Evolutionary conservation across 2,329 filamentous ascomycete species (phyloP).

Genomic region (Apiospora pterosperma): DNA sequence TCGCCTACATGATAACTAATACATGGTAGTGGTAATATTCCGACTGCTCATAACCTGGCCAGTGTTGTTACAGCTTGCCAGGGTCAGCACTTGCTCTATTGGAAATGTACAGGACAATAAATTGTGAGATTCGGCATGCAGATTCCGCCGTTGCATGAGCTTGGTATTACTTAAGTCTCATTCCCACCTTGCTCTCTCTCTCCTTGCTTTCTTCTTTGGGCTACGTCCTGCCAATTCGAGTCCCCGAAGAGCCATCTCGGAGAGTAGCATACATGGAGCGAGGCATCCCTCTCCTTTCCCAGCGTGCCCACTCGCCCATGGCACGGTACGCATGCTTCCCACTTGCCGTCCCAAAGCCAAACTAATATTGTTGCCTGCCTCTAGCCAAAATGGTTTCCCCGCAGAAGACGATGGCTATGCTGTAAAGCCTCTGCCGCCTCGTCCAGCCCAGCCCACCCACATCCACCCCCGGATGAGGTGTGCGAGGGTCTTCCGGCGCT

Average conservation of each 20-base stretch:
- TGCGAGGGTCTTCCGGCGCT: slow-evolving; percentile 13
- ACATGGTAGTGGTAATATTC: no score
- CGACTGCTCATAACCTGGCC: background rate
- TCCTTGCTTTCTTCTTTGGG: background rate
- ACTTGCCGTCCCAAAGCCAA: no score
- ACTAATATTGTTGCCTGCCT: background rate
- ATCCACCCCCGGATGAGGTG: background rate
- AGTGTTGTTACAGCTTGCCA: background rate
- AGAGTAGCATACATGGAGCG: background rate
- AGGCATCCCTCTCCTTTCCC: background rate
- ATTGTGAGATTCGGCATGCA: background rate
- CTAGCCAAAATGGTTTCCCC: background rate
- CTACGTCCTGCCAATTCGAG: background rate
- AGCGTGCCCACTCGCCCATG: background rate
- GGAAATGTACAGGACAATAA: background rate
- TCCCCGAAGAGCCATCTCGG: background rate
- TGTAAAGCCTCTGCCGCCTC: background rate
- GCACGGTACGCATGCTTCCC: background rate
- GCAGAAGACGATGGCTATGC: background rate
- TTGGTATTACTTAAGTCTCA: background rate
- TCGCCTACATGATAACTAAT: background rate
- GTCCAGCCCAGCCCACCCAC: background rate
- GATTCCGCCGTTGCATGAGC: background rate
- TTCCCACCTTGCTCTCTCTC: background rate
- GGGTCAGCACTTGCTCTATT: background rate